Conservation (phyloP, 108 stramenopile genomes). For the Chaetoceros muelleri region DNA sequence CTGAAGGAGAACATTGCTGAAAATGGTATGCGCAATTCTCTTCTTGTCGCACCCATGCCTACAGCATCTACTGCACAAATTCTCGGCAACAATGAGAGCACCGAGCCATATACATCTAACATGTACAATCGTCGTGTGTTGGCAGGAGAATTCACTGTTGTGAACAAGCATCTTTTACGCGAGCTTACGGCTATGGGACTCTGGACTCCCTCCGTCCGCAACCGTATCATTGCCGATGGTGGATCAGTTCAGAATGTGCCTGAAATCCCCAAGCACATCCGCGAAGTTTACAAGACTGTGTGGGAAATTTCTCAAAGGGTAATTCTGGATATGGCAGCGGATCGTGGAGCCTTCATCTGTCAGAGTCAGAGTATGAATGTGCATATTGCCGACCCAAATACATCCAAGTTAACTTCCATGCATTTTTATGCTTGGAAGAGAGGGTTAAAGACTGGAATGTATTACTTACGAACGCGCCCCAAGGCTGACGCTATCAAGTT, state of each 20-base stretch:
- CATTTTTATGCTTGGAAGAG: slow-evolving; percentile 99
- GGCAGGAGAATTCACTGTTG: slow-evolving; percentile 98
- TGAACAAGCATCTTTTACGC: slow-evolving; percentile 96
- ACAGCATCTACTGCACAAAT: slow-evolving; percentile 99
- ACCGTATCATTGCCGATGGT: slow-evolving; percentile 94
- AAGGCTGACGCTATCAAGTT: slow-evolving; percentile 99
- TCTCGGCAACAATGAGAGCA: slow-evolving; percentile 96
- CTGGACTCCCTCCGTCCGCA: slow-evolving; percentile 94
- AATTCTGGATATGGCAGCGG: slow-evolving; percentile 98
- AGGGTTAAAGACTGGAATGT: slow-evolving; percentile 99
- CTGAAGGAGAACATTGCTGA: slow-evolving; percentile 77
- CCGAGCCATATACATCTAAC: slow-evolving; percentile 99
- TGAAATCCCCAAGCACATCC: slow-evolving; percentile 87
- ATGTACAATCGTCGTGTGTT: slow-evolving; percentile 98
- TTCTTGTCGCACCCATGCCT: slow-evolving; percentile 98
- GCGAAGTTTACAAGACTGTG: slow-evolving; percentile 98
- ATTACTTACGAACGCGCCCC: slow-evolving; percentile 97
- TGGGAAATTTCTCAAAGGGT: slow-evolving; percentile 96
- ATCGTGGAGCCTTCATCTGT: slow-evolving; percentile 97
- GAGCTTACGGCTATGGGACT: slow-evolving; percentile 91
- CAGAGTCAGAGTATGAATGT: slow-evolving; percentile 98
- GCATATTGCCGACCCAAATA: slow-evolving; percentile 95
- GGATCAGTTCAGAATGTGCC: slow-evolving; percentile 91
- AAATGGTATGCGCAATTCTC: slow-evolving; percentile 95
- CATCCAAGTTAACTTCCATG: slow-evolving; percentile 90